These are phyloP conservation scores for Endocarpon pusillum DNA, from an alignment of 495 filamentous ascomycete species.

Conservation along the genomic window DNA sequence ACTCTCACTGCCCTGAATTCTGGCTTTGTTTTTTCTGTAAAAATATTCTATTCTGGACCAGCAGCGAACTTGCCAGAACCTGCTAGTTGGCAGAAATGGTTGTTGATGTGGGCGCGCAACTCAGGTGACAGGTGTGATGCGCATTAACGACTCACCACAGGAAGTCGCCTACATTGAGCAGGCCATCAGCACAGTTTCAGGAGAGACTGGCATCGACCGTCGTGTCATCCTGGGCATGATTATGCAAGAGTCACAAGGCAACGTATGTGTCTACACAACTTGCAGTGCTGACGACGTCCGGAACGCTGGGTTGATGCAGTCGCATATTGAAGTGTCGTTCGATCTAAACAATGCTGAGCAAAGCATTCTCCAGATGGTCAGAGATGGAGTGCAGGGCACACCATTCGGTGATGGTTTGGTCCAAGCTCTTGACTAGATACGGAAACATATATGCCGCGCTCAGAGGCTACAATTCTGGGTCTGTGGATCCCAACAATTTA, in stretches of 20 bases:
- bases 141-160: no score
- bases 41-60: background rate
- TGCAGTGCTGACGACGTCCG: constrained; percentile 9
- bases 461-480: constrained; percentile 22
- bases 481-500: constrained; percentile 15
- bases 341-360: constrained; percentile 7
- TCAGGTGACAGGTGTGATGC: no score
- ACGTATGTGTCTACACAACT: constrained; percentile 9
- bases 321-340: constrained; percentile 12
- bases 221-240: no score
- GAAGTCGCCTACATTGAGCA: no score
- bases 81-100: constrained; percentile 4
- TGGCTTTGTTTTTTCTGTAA: no score
- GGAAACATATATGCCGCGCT: constrained; percentile 18
- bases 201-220: no score
- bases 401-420: constrained; percentile 16
- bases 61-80: constrained; percentile 2
- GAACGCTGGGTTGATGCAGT: constrained; percentile 23
- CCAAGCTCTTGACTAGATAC: constrained; percentile 16
- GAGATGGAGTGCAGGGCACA: constrained; percentile 21
- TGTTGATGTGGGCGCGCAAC: constrained; percentile 4
- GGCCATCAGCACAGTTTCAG: no score
- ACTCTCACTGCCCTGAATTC: no score
- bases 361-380: constrained; percentile 21
- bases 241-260: no score